These are phyloP conservation scores for Physcomitrellopsis africana DNA, from an alignment of 225 moss, liverwort and hornwort genomes.

Conservation along the genomic window DNA sequence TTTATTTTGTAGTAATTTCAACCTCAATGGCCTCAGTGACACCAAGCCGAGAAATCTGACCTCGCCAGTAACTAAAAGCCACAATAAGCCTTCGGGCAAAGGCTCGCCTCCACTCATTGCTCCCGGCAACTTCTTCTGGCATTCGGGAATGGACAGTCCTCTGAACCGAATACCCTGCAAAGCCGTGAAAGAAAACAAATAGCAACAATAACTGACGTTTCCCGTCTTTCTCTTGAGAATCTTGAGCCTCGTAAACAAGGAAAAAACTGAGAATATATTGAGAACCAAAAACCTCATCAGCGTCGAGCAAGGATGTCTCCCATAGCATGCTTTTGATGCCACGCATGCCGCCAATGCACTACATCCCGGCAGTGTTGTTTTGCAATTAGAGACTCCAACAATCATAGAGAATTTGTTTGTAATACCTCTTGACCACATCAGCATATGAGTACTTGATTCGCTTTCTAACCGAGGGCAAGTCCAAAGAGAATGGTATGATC, in stretches of 20 bases:
- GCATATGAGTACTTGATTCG: background rate
- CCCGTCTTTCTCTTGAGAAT: too few species aligned
- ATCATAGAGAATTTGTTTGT: too few species aligned
- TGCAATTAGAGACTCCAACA: background rate
- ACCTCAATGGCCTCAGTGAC: slow-evolving; percentile 7
- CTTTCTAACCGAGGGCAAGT: background rate
- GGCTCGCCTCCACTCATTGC: slow-evolving; percentile 83
- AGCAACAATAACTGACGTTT: background rate
- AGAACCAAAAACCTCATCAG: too few species aligned
- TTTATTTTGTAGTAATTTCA: background rate
- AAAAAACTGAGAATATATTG: too few species aligned
- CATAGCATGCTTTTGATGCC: slow-evolving; percentile 95
- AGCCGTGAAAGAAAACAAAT: background rate
- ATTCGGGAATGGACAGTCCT: slow-evolving; percentile 85
- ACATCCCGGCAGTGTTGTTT: slow-evolving; percentile 17
- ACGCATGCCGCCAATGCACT: slow-evolving; percentile 90
- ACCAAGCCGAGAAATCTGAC: slow-evolving; percentile 27
- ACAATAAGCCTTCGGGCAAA: slow-evolving; percentile 83
- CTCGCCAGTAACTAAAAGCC: slow-evolving; percentile 79
- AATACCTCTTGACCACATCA: background rate
- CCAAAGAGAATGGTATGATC: slow-evolving; percentile 8
- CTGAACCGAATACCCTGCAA: slow-evolving; percentile 82
- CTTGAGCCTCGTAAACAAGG: too few species aligned
- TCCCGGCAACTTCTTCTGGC: slow-evolving; percentile 73
- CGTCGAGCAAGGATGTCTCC: slow-evolving; percentile 66